Evolutionary conservation across 225 moss, liverwort and hornwort species (phyloP), one percentile per base, ranked within the genome.

Genomic region (Ulota crispa): DNA sequence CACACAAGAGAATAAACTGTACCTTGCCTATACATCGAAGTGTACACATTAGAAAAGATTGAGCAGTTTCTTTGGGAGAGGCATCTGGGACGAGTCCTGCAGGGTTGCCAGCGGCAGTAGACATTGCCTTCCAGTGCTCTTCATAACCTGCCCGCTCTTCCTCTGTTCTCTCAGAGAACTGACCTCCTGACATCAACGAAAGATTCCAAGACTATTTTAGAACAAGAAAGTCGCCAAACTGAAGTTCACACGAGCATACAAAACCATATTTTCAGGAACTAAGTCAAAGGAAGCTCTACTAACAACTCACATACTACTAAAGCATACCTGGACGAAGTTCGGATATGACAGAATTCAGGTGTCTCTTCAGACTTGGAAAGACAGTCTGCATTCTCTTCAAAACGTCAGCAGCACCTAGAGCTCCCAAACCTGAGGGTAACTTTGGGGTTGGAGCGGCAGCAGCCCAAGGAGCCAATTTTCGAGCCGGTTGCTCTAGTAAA

Each of bases 381-480:
- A 92, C 83, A 77, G 85, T 83, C 76, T 86, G 88, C 69, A 96
- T 59, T 75, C 90, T 89, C 71, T 89, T 89, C 28, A 96, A 70
- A 83, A 91, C 81, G 60, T 90, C 88, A 53, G 85, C 66, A 83
- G 92, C 94, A 70, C 72, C 82, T 79, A 92, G 63, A 66, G 78
- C 78, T 78, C 86, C 88, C 78, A 96, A 84, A 74, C 94, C 94
- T 69, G 95, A 94, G 57, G 94, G 93, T 79, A 79, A 61, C 83
- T 92, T 96, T 8, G 90, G 93, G 60, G 78, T 70, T 8, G 87
- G 82, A 52, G 88, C 72, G 83, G 82, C 78, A 73, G 80, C 86
- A 88, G 92, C 80, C 95, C 95, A 96, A 60, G 94, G 95, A 59
- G 95, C 94, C 70, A 92, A 79, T 80, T 94, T 94, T 69, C 94